Percentiles rank a stretch among this genome's conserved stretches.
These are phyloP conservation scores for Sporisorium graminicola DNA, from an alignment of 1,284 basidiomycete species.

Conservation along the genomic window DNA sequence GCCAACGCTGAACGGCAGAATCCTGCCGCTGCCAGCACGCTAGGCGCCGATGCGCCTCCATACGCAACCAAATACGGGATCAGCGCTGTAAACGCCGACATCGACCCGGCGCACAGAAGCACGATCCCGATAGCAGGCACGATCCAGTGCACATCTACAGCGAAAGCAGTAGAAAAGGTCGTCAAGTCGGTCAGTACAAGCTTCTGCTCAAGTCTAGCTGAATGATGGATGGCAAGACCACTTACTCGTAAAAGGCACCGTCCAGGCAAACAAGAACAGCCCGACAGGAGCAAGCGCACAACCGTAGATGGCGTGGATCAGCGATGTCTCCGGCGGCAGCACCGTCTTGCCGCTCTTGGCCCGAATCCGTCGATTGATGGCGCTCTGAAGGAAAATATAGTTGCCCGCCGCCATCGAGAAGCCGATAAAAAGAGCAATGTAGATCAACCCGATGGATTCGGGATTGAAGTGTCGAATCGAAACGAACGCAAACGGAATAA, in stretches of 20 bases:
- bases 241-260: conserved; percentile 34
- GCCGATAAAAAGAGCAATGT: conserved; percentile 44
- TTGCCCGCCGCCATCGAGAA: conserved; percentile 30
- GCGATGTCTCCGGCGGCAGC: conserved; percentile 32
- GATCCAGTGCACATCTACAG: conserved; percentile 39
- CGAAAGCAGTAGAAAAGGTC: no score
- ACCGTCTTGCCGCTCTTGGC: conserved; percentile 24
- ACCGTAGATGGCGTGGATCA: conserved; percentile 43
- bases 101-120: conserved; percentile 37
- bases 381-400: conserved; percentile 31
- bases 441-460: conserved; percentile 41
- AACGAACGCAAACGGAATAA: conserved; percentile 44
- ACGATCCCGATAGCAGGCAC: conserved; percentile 39
- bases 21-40: conserved; percentile 39
- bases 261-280: conserved; percentile 41
- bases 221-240: background rate
- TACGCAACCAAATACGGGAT: conserved; percentile 47
- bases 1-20: conserved; percentile 43
- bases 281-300: conserved; percentile 36
- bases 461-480: conserved; percentile 41
- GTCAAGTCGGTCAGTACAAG: background rate
- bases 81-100: conserved; percentile 40
- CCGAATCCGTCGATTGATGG: conserved; percentile 28
- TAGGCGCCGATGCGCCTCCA: conserved; percentile 40
- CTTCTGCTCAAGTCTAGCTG: background rate